Evolutionary conservation across 2,329 filamentous ascomycete genomes (phyloP), one percentile per base, ranked within the genome.

Genomic region (Calycina marina): DNA sequence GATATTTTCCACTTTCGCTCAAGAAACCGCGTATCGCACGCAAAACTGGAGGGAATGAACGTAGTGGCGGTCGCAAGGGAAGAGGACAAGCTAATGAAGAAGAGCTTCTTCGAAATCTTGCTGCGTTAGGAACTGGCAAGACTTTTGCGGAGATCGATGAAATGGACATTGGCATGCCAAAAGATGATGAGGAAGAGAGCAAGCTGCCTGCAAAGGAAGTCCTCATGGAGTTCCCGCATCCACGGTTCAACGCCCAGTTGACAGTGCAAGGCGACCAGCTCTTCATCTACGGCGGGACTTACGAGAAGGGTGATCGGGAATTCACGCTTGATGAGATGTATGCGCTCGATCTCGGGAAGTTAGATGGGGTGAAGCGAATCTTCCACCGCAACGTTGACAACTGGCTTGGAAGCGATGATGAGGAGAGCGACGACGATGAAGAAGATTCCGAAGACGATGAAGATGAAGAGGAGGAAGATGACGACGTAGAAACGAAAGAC

Each of bases 241-340:
- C 75, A 12, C 69, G 90, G 31, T 98, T 98, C 61, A 96, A 96
- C 46, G 77, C 85, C 1, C 81, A 90, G 44, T 60, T 96, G 24
- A 74, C 88, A 1, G 83, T 96, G 1, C 86, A 96, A 56, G 83
- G 86, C 43, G 90, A 98, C 53, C 74, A 82, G 6, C 65, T 96
- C 1, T 98, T 88, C 57, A 83, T 96, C 33, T 96, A 92, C 49
- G 86, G 90, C 17, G 90, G 90, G 12, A 98, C 88, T 0, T 94
- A 80, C 48, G 90, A 98, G 52, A 90, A 93, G 52, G 88, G 83
- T 12, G 90, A 98, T 48, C 71, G 83, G 14, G 90, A 98, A 55
- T 93, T 81, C 49, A 96, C 86, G 0, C 93, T 96, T 55, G 86
- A 94, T 46, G 90, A 98, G 48, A 65, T 98, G 56, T 92, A 92